A percentile compares a stretch with the other conserved stretches of the same genome.
Evolutionary conservation across 2,329 filamentous ascomycete species (phyloP).

Genomic region (Gremmenia infestans): DNA sequence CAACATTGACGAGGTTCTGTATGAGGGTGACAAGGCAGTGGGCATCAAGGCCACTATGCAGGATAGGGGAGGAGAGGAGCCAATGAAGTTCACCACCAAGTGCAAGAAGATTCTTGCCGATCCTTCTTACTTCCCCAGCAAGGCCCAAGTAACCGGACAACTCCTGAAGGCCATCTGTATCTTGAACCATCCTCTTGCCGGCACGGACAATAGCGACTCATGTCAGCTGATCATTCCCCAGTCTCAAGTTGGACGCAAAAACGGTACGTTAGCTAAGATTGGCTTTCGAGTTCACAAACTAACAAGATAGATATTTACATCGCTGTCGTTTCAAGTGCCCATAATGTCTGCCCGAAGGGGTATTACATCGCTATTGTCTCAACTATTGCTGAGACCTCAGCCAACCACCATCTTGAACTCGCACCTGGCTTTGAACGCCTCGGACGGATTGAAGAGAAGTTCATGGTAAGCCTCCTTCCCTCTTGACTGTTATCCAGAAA

Average conservation of each 20-base stretch:
- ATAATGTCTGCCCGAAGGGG: constrained; percentile 98
- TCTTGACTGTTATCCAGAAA: background rate
- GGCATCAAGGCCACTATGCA: constrained; percentile 98
- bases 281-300: constrained; percentile 4
- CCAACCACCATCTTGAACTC: constrained; percentile 95
- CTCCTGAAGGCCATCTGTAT: constrained; percentile 97
- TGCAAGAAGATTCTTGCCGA: constrained; percentile 94
- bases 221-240: constrained; percentile 96
- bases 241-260: constrained; percentile 92
- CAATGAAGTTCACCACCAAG: constrained; percentile 93
- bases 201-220: constrained; percentile 84
- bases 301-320: constrained; percentile 78
- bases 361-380: constrained; percentile 99
- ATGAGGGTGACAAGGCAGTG: constrained; percentile 78
- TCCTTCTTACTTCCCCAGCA: constrained; percentile 91
- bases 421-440: constrained; percentile 88
- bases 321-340: constrained; percentile 87
- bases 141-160: constrained; percentile 82
- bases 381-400: constrained; percentile 85
- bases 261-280: constrained; percentile 51
- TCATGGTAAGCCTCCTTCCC: constrained; percentile 62
- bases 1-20: constrained; percentile 81
- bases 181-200: constrained; percentile 87
- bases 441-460: constrained; percentile 92
- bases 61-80: constrained; percentile 66